Base-by-base conservation (phyloP, 2,329 filamentous ascomycete genomes). In the Calonectria crousiana region DNA sequence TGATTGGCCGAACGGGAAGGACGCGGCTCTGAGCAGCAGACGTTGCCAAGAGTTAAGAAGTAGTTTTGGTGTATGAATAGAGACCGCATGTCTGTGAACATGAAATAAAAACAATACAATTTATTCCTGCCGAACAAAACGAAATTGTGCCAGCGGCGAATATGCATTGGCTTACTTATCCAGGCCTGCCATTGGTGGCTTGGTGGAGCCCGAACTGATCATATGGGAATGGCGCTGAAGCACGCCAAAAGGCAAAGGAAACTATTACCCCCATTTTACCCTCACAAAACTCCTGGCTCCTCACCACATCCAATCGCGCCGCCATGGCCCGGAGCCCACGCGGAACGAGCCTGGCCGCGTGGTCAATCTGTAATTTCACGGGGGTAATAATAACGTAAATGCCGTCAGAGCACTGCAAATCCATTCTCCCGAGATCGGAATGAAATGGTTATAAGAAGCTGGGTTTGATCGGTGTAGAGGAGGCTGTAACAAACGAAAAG, bases 221-320 rank as follows among this genome's bases (percentile, higher is more conserved):
- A 58, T 36, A 38, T 62, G 34, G 53, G 51, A 52, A 58, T 38
- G 34, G 67, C 34, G 56, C 53, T 49, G 23, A 62, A 52, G 67
- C 38, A 38, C 38, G 38, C 23, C 53, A 69, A 58, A 60, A 60
- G 30, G 30, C 23, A 52, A 34, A 69, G 67, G 53, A 69, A 69
- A 47, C 58, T 52, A 69, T 69, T 69, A 69, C 67, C 67, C 67
- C 67, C 67, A 69, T 69, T 62, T 69, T 69, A 69, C 67, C 67
- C 67, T 69, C 67, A 69, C 67, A 69, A 69, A 69, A 69, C 67
- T 62, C 67, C 67, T 26, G 51, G 67, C 67, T 62, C 53, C 52
- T 51, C 38, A 62, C 67, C 26, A 49, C 34, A 60, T 69, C 67
- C 67, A 69, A 69, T 60, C 67, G 67, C 52, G 44, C 44, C 53